phyloP scores from a whole-genome alignment of 2,329 filamentous ascomycete species.

The Chalaropsis ovoidea region DNA sequence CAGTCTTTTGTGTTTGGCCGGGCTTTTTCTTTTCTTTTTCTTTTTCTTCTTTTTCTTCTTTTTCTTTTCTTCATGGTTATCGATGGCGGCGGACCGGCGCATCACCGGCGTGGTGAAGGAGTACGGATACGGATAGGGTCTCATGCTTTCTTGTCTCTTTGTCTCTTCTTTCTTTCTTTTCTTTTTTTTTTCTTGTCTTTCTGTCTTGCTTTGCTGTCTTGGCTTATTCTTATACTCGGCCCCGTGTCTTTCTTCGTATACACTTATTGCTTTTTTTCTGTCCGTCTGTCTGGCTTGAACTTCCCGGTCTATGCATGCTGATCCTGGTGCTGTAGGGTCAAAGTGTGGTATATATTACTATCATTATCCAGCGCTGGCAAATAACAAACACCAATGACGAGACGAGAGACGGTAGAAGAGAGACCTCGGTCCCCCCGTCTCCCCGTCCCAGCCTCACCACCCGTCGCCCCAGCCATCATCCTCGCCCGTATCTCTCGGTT shows the following conservation, averaged over 20 bases:
- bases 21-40: too few species aligned
- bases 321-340: too few species aligned
- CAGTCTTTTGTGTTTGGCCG: too few species aligned
- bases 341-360: conserved; percentile 3
- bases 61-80: neutral
- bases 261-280: too few species aligned
- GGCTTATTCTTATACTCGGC: neutral
- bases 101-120: neutral
- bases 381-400: neutral
- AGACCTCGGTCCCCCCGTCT: too few species aligned
- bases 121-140: neutral
- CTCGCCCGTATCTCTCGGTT: conserved; percentile 50
- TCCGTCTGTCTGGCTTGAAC: neutral
- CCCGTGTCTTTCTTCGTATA: neutral
- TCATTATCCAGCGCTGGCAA: neutral
- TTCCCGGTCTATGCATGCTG: too few species aligned
- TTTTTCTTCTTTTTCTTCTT: too few species aligned
- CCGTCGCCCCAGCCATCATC: conserved; percentile 59
- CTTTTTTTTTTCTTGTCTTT: neutral
- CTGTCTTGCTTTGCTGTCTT: neutral
- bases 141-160: neutral
- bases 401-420: too few species aligned
- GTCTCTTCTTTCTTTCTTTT: neutral
- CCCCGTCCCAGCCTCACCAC: conserved; percentile 45
- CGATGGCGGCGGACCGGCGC: neutral